Evolutionary conservation across 345 rosid species (phyloP), one percentile per base, ranked within the genome.

Genomic region (Trapa bicornis): DNA sequence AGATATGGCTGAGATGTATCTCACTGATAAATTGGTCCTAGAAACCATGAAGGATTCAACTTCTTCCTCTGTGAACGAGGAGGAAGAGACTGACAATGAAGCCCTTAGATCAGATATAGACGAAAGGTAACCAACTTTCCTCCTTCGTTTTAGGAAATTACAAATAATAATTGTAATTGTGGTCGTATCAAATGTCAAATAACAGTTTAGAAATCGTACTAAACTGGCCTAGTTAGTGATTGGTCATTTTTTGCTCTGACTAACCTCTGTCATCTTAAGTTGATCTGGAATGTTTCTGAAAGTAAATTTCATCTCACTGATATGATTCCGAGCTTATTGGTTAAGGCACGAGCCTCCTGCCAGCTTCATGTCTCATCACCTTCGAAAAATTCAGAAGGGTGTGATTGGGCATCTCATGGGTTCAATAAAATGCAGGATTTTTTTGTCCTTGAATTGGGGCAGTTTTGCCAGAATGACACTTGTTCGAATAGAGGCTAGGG

Each of bases 1-100:
- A 41, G 98, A 93, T 77, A 93, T 93, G 97, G 95, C 94, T 43
- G 97, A 93, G 86, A 86, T 93, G 98, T 93, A 93, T 81, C 81
- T 90, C 67, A 93, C 97, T 0, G 98, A 83, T 71, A 90, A 93
- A 65, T 64, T 85, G 74, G 74, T 82, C 72, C 88, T 80, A 72
- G 83, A 80, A 77, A 76, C 66, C 22, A 77, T 85, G 71, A 97
- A 91, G 69, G 76, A 82, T 61, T 87, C 92, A 29, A 81, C 96
- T 6, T 61, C 75, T 64, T 75, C 87, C 65, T 84, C 92, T 16
- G 75, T 83, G 67, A 75, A 82, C 73, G 92, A 79, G 72, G 80
- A 81, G 71, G 87, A 76, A 72, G 78, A 71, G 37, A 70, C 77
- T 32, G 86, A 76, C 70, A 82, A 82, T 70, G 91, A 83, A 52